Base-by-base conservation (phyloP, 352 stramenopile species). In the Globisporangium radiosum region DNA sequence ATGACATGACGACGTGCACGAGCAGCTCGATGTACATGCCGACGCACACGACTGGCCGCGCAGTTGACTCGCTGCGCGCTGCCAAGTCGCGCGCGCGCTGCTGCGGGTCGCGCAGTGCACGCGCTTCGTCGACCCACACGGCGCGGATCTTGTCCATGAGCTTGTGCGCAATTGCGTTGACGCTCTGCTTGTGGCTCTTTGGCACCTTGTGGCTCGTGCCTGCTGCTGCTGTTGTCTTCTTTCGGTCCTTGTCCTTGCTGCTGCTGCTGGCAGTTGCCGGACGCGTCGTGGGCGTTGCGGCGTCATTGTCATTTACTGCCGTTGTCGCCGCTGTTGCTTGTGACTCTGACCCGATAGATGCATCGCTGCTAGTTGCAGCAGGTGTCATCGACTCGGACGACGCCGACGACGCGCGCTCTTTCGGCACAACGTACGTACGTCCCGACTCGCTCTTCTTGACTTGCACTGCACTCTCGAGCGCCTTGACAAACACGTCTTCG, bases 401-500 rank as follows among this genome's bases (percentile, higher is more conserved):
- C 13, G 51, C n/a, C 19, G 51, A 36, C 38, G 45, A 39, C 52
- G 7, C 48, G 19, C 7, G 25, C 8, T 70, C 70, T 56, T 66
- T 78, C 8, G 69, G 74, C 5, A 93, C 47, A 25, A 95, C 75
- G 57, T 95, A 95, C 10, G 85, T 71, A 37, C 86, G 79, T 10
- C 86, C 85, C 1, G 82, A 90, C 38, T 94, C 81, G 37, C 73
- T 92, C 47, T 88, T 92, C 63, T 88, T 90, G 36, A 95, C 74
- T 17, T 69, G 56, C 9, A 95, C 73, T 4, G 82, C 76, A 19
- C 83, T 84, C 42, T 82, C 61, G 7, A 95, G 65, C 14, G 86
- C 86, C 47, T 81, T 76, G 9, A 90, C 59, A 54, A 95, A 94
- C 13, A 93, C 65, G 11, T 72, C 67, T 63, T 95, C 84, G 63